These are phyloP conservation scores for Spizellomyces punctatus DNA, from an alignment of 192 early-diverging fungal species.

Conservation along the genomic window DNA sequence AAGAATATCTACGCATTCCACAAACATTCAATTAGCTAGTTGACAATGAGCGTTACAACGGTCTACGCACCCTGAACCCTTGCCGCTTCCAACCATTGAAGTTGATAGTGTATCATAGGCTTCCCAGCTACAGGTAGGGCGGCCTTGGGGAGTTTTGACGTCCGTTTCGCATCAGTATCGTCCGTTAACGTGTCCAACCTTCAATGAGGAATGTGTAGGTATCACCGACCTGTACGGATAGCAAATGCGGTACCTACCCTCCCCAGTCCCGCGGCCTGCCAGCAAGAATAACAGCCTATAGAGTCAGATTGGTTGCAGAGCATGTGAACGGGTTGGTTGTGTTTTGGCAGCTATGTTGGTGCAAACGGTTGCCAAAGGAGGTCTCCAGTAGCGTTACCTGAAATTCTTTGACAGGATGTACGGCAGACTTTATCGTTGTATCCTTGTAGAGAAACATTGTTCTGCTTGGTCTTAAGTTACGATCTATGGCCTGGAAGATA, in stretches of 20 bases:
- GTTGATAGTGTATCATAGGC: constrained; percentile 91
- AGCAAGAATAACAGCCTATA: constrained; percentile 30
- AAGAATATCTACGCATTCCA: constrained; percentile 15
- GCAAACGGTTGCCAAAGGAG: neutral
- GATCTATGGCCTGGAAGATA: no score
- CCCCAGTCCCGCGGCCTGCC: constrained; percentile 26
- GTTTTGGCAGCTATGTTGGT: no score
- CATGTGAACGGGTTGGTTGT: no score
- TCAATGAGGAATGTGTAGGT: neutral
- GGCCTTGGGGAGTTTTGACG: constrained; percentile 75
- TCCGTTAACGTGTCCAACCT: constrained; percentile 27
- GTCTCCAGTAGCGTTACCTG: neutral
- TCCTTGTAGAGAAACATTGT: constrained; percentile 24
- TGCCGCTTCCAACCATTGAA: constrained; percentile 92
- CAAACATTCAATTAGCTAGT: neutral
- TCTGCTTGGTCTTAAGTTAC: no score
- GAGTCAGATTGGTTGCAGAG: neutral
- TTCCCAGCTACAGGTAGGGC: constrained; percentile 91
- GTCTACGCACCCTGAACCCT: constrained; percentile 13
- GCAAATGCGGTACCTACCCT: constrained; percentile 13
- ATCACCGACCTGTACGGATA: neutral
- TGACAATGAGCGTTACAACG: neutral
- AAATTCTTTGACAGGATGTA: constrained; percentile 25
- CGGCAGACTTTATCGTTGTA: constrained; percentile 15
- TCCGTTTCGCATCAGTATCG: constrained; percentile 15